phyloP scores from a whole-genome alignment of 2,329 filamentous ascomycete species.

The Aquanectria penicillioides region DNA sequence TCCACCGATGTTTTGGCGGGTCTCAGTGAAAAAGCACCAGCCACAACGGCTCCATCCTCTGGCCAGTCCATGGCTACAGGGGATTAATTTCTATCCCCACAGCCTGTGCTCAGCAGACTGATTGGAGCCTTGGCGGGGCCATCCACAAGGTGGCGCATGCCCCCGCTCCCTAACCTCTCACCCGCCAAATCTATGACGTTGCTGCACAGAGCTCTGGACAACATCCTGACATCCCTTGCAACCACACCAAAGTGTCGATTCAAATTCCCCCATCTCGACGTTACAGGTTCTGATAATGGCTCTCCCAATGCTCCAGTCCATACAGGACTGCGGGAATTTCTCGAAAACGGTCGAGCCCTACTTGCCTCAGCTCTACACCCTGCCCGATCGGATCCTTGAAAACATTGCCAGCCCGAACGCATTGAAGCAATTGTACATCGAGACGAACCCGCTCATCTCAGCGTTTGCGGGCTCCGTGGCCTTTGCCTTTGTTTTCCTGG shows the following conservation, averaged over 20 bases:
- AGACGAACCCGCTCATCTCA: slow-evolving; percentile 86
- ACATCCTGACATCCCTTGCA: not conserved
- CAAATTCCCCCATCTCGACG: not conserved
- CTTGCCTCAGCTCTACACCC: slow-evolving; percentile 72
- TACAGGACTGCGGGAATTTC: slow-evolving; percentile 82
- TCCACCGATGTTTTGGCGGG: too few relatives aligned
- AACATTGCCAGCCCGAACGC: slow-evolving; percentile 68
- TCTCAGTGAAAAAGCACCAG: slow-evolving; percentile 23
- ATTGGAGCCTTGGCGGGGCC: not conserved
- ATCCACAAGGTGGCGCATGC: slow-evolving; percentile 14
- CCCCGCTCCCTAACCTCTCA: not conserved
- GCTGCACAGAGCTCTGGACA: not conserved
- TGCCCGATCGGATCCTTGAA: slow-evolving; percentile 73
- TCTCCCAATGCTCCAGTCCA: slow-evolving; percentile 74
- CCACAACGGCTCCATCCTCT: slow-evolving; percentile 39
- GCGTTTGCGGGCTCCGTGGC: slow-evolving; percentile 77
- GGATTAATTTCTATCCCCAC: slow-evolving; percentile 15
- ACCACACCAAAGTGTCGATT: not conserved
- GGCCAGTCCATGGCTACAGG: slow-evolving; percentile 14
- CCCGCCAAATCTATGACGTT: slow-evolving; percentile 16
- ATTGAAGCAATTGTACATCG: slow-evolving; percentile 77
- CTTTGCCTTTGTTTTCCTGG: slow-evolving; percentile 76
- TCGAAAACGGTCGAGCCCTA: slow-evolving; percentile 79
- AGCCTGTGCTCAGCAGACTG: slow-evolving; percentile 5
- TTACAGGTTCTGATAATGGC: slow-evolving; percentile 62